phyloP scores from a whole-genome alignment of 805 yeast species.

The Alloascoidea hylecoeti region DNA sequence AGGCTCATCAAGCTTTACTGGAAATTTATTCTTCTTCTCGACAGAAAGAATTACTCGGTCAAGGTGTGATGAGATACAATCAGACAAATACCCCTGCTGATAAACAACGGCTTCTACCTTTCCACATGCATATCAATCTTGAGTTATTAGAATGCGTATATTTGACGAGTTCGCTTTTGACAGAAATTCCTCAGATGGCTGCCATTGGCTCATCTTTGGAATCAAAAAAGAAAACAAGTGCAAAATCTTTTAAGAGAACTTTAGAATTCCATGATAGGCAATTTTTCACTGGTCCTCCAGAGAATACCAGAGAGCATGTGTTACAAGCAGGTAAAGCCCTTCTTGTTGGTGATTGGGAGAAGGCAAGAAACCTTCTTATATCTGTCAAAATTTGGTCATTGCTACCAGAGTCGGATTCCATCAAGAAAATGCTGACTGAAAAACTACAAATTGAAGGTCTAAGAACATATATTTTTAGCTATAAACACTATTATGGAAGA shows the following conservation, averaged over 20 bases:
- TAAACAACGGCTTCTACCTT: slow-evolving; percentile 78
- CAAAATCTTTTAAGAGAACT: slow-evolving; percentile 82
- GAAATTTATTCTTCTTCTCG: slow-evolving; percentile 81
- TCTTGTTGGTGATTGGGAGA: slow-evolving; percentile 82
- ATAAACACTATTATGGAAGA: slow-evolving; percentile 61
- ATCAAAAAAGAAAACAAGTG: slow-evolving; percentile 46
- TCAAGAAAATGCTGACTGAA: slow-evolving; percentile 57
- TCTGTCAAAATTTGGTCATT: slow-evolving; percentile 80
- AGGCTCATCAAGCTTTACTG: slow-evolving; percentile 73
- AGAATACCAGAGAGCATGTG: slow-evolving; percentile 85
- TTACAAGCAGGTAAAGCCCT: slow-evolving; percentile 85
- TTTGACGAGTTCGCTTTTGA: slow-evolving; percentile 76
- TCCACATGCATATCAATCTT: slow-evolving; percentile 95
- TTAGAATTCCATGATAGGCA: slow-evolving; percentile 90
- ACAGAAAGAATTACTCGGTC: slow-evolving; percentile 87
- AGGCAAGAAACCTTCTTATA: slow-evolving; percentile 55
- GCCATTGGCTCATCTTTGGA: slow-evolving; percentile 35
- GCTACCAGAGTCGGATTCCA: slow-evolving; percentile 51
- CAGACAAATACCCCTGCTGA: slow-evolving; percentile 38
- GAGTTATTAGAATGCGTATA: slow-evolving; percentile 91
- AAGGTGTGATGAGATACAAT: slow-evolving; percentile 66
- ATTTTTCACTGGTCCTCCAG: slow-evolving; percentile 95
- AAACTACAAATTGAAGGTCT: slow-evolving; percentile 84
- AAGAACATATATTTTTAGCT: slow-evolving; percentile 83
- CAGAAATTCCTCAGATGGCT: slow-evolving; percentile 87